Percentiles rank a stretch among this genome's conserved stretches.
Evolutionary conservation across 2,329 filamentous ascomycete species (phyloP).

Genomic region (Zopfia rhizophila): DNA sequence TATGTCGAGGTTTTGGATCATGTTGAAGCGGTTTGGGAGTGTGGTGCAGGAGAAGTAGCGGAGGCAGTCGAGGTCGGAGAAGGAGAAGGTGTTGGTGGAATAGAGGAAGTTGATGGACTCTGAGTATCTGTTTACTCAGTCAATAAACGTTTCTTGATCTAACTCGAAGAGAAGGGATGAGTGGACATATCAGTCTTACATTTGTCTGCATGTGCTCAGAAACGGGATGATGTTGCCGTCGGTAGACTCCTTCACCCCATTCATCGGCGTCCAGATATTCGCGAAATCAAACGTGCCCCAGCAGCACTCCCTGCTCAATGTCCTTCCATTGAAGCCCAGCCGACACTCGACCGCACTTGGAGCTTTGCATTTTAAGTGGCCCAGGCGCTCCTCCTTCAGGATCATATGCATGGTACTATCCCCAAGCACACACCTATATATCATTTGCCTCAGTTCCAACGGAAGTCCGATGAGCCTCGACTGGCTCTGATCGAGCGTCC

Average conservation of each 20-base stretch:
- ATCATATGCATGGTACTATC: constrained; percentile 32
- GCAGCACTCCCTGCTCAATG: constrained; percentile 25
- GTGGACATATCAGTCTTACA: constrained; percentile 17
- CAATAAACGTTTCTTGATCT: background rate
- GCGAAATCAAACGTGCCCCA: constrained; percentile 23
- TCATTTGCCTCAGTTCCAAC: constrained; percentile 31
- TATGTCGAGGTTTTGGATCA: constrained; percentile 26
- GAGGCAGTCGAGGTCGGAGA: constrained; percentile 34
- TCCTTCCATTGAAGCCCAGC: constrained; percentile 21
- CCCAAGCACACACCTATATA: constrained; percentile 28
- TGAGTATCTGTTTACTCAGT: constrained; percentile 30
- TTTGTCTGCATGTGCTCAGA: constrained; percentile 13
- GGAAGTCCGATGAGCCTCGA: constrained; percentile 29
- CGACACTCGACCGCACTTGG: constrained; percentile 21
- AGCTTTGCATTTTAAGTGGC: constrained; percentile 31
- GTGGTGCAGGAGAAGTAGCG: constrained; percentile 32
- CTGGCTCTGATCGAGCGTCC: constrained; percentile 25
- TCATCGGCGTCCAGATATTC: constrained; percentile 25
- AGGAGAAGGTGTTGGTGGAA: constrained; percentile 43
- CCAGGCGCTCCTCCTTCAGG: constrained; percentile 31
- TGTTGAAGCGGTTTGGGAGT: constrained; percentile 28
- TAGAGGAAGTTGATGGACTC: constrained; percentile 46
- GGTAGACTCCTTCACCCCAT: constrained; percentile 21
- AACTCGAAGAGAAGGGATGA: background rate
- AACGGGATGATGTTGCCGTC: constrained; percentile 17